A percentile compares a stretch with the other conserved stretches of the same genome.
Evolutionary conservation across 1,139 yeast genomes (phyloP).

Genomic region (Candida sp.): DNA sequence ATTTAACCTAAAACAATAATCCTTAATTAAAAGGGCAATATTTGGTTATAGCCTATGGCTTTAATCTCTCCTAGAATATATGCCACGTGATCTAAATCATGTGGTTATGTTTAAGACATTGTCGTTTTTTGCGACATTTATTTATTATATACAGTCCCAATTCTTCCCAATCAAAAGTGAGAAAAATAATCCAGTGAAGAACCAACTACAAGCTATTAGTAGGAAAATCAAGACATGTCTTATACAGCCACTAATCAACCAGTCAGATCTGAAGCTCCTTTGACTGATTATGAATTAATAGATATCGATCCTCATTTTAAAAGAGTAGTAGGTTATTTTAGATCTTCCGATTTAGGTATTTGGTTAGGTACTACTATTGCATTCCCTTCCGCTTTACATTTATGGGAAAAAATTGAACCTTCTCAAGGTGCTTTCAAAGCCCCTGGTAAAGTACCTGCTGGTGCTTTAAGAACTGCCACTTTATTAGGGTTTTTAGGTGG

Average conservation of each 20-base stretch:
- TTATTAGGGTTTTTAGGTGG: conserved; percentile 70
- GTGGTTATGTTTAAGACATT: no score
- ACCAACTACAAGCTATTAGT: no score
- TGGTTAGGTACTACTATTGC: conserved; percentile 70
- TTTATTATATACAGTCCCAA: no score
- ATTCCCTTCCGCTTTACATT: conserved; percentile 56
- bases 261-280: conserved; percentile 41
- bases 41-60: no score
- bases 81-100: no score
- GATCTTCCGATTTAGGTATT: conserved; percentile 61
- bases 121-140: no score
- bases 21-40: no score
- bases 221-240: conserved; percentile 30
- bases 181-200: background rate
- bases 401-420: conserved; percentile 66
- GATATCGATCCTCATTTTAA: conserved; percentile 79
- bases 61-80: no score
- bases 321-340: conserved; percentile 70
- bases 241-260: conserved; percentile 40
- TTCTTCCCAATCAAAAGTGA: background rate
- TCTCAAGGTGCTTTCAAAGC: conserved; percentile 56
- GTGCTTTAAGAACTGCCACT: conserved; percentile 56
- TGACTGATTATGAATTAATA: conserved; percentile 51
- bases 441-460: conserved; percentile 51
- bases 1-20: no score